Base-by-base conservation (phyloP, 176 grass and related monocot genomes). In the Carex cristatella region DNA sequence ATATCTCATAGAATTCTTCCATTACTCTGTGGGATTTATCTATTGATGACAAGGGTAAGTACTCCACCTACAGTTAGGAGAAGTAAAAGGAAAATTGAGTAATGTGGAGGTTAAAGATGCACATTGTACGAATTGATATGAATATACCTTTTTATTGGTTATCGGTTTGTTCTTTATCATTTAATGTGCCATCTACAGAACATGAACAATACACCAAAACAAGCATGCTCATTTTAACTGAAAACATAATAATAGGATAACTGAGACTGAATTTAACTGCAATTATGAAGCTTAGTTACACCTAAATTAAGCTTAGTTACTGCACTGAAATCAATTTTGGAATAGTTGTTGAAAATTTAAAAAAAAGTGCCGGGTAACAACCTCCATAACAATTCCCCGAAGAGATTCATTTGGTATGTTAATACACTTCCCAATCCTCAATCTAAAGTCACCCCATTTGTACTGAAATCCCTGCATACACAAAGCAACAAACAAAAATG, bases 371-470 rank as follows among this genome's bases (percentile, higher is more conserved):
- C 48, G 14, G 15, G 69, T 64, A 76, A 42, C 23, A 81, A 98
- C 93, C 95, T 98, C 95, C 95, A 98, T 94, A 86, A 95, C 91
- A 84, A 98, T 93, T 84, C 93, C 93, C 66, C 95, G 88, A 13
- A 98, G 81, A 70, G 86, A 46, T 81, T 98, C 95, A 46, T 90
- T 87, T 79, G 80, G 88, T 11, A 83, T 89, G 86, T 90, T 87
- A 86, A 90, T 67, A 86, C 93, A 98, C 90, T 98, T 98, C 84
- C 92, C 95, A 58, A 98, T 92, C 88, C 91, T 91, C 83, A 95
- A 53, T 86, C 65, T 86, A 82, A 98, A 95, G 80, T 98, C 95
- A 55, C 95, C 95, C 32, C 94, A 86, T 89, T 87, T 91, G 79
- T 90, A 98, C 65, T 95, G 95, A 69, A 93, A 86, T 58, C 95